These are phyloP conservation scores for Microthlaspi erraticum DNA, from an alignment of 345 rosid genomes.

Conservation along the genomic window DNA sequence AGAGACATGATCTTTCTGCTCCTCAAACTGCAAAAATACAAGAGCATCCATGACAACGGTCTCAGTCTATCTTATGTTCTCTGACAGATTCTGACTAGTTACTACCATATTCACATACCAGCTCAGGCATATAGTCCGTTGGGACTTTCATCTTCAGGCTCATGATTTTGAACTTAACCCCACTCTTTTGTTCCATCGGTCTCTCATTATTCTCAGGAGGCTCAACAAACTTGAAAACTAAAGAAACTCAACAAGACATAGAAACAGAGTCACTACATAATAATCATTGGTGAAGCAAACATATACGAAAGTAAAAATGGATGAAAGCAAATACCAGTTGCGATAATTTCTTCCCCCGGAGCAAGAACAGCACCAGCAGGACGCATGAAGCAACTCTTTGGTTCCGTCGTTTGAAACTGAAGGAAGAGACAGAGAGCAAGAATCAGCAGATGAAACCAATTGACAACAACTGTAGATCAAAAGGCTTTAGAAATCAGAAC, in stretches of 20 bases:
- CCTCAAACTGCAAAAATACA: conserved; percentile 72
- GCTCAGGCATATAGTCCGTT: conserved; percentile 88
- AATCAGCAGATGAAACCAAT: neutral
- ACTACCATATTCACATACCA: conserved; percentile 60
- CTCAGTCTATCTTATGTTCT: neutral
- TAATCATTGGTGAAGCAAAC: neutral
- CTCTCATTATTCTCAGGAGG: conserved; percentile 87
- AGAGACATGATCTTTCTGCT: conserved; percentile 79
- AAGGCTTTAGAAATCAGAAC: neutral
- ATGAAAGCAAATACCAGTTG: conserved; percentile 67
- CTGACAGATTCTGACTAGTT: neutral
- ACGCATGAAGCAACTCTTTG: conserved; percentile 99
- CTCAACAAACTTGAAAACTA: conserved; percentile 98
- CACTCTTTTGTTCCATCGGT: conserved; percentile 75
- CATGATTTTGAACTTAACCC: conserved; percentile 87
- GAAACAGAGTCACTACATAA: conserved; percentile 8
- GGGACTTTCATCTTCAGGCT: conserved; percentile 83
- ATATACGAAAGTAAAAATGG: neutral
- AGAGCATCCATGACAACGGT: neutral
- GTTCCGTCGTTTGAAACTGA: conserved; percentile 96
- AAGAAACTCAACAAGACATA: neutral
- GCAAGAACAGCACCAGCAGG: conserved; percentile 92
- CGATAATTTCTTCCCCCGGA: conserved; percentile 81
- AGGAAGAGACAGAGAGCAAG: conserved; percentile 7
- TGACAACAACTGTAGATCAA: neutral